phyloP scores from a whole-genome alignment of 768 basidiomycete genomes.

The Antrodiella citrinella region DNA sequence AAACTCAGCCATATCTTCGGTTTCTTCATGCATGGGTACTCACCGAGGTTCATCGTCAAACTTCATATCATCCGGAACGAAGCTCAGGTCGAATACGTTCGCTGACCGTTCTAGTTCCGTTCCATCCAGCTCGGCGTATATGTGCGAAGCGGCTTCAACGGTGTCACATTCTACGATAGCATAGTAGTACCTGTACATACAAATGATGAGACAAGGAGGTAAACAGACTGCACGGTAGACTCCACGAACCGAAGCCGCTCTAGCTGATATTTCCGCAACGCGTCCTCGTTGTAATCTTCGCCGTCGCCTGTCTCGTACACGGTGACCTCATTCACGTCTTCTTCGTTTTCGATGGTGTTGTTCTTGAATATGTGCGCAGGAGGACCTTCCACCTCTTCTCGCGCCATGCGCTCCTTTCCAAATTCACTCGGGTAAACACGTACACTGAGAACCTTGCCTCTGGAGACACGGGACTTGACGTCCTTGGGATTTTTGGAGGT shows the following conservation, averaged over 20 bases:
- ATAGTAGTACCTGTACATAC: constrained; percentile 77
- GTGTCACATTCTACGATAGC: constrained; percentile 88
- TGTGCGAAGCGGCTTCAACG: constrained; percentile 64
- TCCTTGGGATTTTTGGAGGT: constrained; percentile 14
- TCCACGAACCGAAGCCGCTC: constrained; percentile 75
- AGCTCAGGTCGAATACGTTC: constrained; percentile 92
- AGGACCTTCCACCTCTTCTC: constrained; percentile 87
- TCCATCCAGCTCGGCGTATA: constrained; percentile 82
- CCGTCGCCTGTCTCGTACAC: constrained; percentile 61
- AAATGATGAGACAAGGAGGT: constrained; percentile 1
- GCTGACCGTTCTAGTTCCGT: constrained; percentile 96
- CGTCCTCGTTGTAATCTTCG: constrained; percentile 82
- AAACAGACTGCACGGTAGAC: not conserved
- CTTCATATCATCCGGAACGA: constrained; percentile 82
- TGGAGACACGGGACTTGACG: constrained; percentile 28
- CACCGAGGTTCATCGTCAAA: constrained; percentile 77
- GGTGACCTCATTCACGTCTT: constrained; percentile 55
- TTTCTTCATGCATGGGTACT: constrained; percentile 6
- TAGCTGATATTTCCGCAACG: constrained; percentile 84
- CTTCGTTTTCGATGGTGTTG: constrained; percentile 28
- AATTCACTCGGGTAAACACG: constrained; percentile 91
- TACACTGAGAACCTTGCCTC: constrained; percentile 69
- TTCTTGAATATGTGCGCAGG: constrained; percentile 75
- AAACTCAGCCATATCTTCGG: not conserved
- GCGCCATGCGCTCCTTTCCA: constrained; percentile 77